Evolutionary conservation across 2,329 filamentous ascomycete species (phyloP), one percentile per base, ranked within the genome.

Genomic region (Neonectria magnoliae): DNA sequence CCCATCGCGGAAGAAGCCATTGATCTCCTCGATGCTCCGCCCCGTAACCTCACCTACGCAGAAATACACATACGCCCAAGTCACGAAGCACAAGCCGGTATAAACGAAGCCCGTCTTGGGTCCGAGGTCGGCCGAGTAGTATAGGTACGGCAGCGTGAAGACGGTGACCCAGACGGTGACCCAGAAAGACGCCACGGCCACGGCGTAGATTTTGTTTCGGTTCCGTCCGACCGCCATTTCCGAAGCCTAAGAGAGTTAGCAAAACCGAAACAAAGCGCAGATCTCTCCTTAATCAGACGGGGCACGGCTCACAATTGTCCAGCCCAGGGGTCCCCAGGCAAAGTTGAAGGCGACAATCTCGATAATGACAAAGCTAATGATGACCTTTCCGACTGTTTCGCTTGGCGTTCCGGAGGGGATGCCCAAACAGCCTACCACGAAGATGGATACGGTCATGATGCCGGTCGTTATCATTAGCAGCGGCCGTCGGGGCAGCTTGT

Each of bases 181-280:
- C 76, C 76, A 84, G 74, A 84, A 84, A 5, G 73, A 78, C 3
- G 75, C 81, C 0, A 85, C 79, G 0, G 82, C 76, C 5, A 78
- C 62, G 1, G 71, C 70, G 25, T 74, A 74, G 31, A 74, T 74
- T 5, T 73, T 73, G 65, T 73, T 76, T 53, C 81, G 75, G 71
- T 85, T 85, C 14, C 77, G 79, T 4, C 83, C 83, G 25, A 83
- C 81, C 0, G 83, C 80, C 78, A 83, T 81, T 65, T 85, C 83
- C 4, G 78, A 80, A 29, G 80, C 80, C 73, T 75, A n/a, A 25
- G 27, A 58, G 38, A 67, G 59, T 52, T 22, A 7, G 4, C 1
- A 2, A 5, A 27, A 42, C 9, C 4, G 11, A 3, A 20, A 20
- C 18, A 3, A 18, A 50, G 33, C 27, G 48, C 22, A 33, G 48